Percentiles rank a stretch among this genome's conserved stretches.
Conservation (phyloP, 208 protist genomes). For the Crithidia thermophila region DNA sequence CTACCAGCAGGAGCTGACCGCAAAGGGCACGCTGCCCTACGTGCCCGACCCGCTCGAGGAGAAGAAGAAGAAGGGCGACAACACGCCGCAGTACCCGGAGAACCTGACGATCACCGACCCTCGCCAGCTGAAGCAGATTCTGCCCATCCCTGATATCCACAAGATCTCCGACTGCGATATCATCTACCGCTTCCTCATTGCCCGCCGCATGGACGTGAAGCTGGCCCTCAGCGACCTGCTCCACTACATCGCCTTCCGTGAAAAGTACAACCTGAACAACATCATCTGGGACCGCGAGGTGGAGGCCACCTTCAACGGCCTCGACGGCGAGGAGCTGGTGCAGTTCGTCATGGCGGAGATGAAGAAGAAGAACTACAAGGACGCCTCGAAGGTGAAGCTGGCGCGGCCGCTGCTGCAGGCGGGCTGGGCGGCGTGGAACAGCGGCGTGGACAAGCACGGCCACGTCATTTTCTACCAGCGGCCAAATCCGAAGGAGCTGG, state of each 20-base stretch:
- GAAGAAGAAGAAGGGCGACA: constrained; percentile 27
- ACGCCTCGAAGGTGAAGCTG: constrained; percentile 30
- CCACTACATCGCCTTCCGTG: constrained; percentile 58
- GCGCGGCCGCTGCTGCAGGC: constrained; percentile 57
- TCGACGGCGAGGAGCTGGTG: constrained; percentile 54
- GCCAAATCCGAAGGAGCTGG: constrained; percentile 49
- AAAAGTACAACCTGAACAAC: constrained; percentile 52
- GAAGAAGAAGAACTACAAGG: constrained; percentile 18
- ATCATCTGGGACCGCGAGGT: constrained; percentile 61
- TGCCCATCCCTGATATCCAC: constrained; percentile 64
- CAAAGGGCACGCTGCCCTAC: constrained; percentile 35
- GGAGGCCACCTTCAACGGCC: constrained; percentile 44
- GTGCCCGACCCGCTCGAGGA: constrained; percentile 17
- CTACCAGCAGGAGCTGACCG: constrained; percentile 46
- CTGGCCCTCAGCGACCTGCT: constrained; percentile 40
- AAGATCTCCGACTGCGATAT: constrained; percentile 59
- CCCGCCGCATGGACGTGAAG: constrained; percentile 38
- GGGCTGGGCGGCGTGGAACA: constrained; percentile 58
- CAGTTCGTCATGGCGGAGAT: constrained; percentile 40
- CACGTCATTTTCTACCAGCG: constrained; percentile 58
- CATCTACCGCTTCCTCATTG: constrained; percentile 71
- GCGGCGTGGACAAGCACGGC: constrained; percentile 49
- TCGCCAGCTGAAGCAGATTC: constrained; percentile 40
- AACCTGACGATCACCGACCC: constrained; percentile 30
- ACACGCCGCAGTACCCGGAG: constrained; percentile 40